Percentiles rank a stretch among this genome's conserved stretches.
These are phyloP conservation scores for Macrolepiota dolichaula DNA, from an alignment of 768 basidiomycete species.

Conservation along the genomic window DNA sequence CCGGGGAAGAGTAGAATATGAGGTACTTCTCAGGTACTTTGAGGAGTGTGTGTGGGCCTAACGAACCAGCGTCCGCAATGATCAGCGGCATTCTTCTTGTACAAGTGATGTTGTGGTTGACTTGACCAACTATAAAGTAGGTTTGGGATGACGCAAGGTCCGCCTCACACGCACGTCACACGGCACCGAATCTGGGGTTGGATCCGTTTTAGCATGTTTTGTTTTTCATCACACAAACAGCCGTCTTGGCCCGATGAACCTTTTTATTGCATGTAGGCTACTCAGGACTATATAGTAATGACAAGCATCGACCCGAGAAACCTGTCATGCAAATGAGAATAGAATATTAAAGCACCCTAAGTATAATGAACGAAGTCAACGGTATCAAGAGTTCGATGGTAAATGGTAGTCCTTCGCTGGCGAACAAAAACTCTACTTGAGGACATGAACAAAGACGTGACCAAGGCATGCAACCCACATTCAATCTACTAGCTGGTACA, in stretches of 20 bases:
- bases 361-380: conserved; percentile 35
- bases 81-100: conserved; percentile 48
- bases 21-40: conserved; percentile 48
- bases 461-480: conserved; percentile 16
- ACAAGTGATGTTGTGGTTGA: too few relatives aligned
- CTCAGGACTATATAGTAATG: conserved; percentile 9
- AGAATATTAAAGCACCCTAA: conserved; percentile 38
- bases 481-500: conserved; percentile 11
- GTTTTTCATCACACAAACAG: not conserved
- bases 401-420: conserved; percentile 18
- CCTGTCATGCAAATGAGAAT: conserved; percentile 25
- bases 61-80: conserved; percentile 27
- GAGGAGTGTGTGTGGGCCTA: conserved; percentile 33
- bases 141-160: conserved; percentile 10
- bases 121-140: too few relatives aligned
- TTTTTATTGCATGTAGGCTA: conserved; percentile 1
- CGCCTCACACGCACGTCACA: not conserved
- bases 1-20: conserved; percentile 70
- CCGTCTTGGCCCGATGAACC: not conserved
- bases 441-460: conserved; percentile 30
- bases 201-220: not conserved
- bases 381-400: conserved; percentile 31
- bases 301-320: conserved; percentile 16
- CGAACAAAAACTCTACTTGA: conserved; percentile 29
- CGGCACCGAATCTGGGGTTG: not conserved